Base-by-base conservation (phyloP, 108 stramenopile species). In the Chaetoceros tenuissimus region DNA sequence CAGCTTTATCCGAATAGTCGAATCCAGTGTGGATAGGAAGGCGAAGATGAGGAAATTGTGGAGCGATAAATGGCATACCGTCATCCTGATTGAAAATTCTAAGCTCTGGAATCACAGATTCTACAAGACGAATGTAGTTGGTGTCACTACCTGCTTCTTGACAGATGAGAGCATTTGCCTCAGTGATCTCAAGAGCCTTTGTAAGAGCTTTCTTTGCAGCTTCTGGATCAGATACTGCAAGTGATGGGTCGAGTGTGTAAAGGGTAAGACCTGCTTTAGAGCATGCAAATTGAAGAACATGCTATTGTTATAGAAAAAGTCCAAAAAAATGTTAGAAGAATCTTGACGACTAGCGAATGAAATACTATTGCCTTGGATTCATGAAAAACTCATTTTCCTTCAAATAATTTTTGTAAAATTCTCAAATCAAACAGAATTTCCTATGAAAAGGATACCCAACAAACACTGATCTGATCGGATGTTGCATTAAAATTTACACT, bases 261-360 rank as follows among this genome's bases (percentile, higher is more conserved):
- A 92, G 71, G 59, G 84, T 46, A 60, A 92, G 74, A 26, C 90
- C 90, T 40, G 86, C 77, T 64, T 92, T 92, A 70, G 81, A 81
- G 74, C 90, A 92, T 48, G 90, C 90, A 51, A 92, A 92, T 84
- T 92, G 86, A 30, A 92, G 75, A 68, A 88, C 81, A 69, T 84
- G 84, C 90, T 92, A 63, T 27, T 24, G 55, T 44, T n/a, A 51
- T 57, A 64, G 17, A 44, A 40, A 26, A 16, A 47, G 46, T 7
- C 21, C 46, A 48, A 56, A 1, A 20, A 20, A 48, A 17, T 27
- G 1, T 49, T 27, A 51, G n/a, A 29, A 24, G 44, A 57, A 56
- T 28, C n/a, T 24, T 3, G 46, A 1, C 21, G 59, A 13, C 1
- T n/a, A 28, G 31, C 56, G 7, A 2, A 29, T 45, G 25, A 30